Percentiles rank a stretch among this genome's conserved stretches.
phyloP scores from a whole-genome alignment of 495 filamentous ascomycete genomes.

The Penicillium psychrofluorescens region DNA sequence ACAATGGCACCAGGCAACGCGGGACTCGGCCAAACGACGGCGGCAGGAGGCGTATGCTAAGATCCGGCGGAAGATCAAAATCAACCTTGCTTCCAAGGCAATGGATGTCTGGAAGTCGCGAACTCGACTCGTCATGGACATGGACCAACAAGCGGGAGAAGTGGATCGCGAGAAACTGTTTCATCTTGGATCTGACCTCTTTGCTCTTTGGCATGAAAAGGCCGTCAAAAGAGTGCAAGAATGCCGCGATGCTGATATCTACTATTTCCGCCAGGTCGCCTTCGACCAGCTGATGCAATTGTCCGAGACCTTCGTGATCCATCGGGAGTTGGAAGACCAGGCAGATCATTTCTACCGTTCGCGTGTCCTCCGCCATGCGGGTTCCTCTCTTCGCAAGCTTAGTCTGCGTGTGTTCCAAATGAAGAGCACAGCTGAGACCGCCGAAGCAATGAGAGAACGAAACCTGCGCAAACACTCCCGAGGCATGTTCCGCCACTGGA shows the following conservation, averaged over 20 bases:
- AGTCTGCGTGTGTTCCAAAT: slow-evolving; percentile 47
- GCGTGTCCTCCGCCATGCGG: slow-evolving; percentile 37
- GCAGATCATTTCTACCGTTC: slow-evolving; percentile 39
- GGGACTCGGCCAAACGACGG: slow-evolving; percentile 44
- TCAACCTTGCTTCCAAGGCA: slow-evolving; percentile 43
- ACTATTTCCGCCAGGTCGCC: slow-evolving; percentile 34
- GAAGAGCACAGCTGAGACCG: slow-evolving; percentile 35
- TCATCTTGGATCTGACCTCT: slow-evolving; percentile 26
- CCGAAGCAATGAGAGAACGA: slow-evolving; percentile 49
- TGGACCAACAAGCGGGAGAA: slow-evolving; percentile 37
- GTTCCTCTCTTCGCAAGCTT: slow-evolving; percentile 39
- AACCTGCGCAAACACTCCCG: slow-evolving; percentile 48
- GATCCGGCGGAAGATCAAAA: slow-evolving; percentile 50
- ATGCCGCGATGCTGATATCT: slow-evolving; percentile 31
- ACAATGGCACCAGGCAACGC: slow-evolving; percentile 45
- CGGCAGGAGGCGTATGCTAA: slow-evolving; percentile 54
- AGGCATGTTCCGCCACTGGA: slow-evolving; percentile 53
- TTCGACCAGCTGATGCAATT: slow-evolving; percentile 40
- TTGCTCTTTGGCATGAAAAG: slow-evolving; percentile 38
- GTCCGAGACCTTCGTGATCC: slow-evolving; percentile 32
- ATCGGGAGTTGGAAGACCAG: slow-evolving; percentile 41
- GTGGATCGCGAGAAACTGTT: slow-evolving; percentile 31
- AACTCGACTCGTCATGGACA: slow-evolving; percentile 26
- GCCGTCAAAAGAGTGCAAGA: slow-evolving; percentile 30
- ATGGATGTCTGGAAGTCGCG: slow-evolving; percentile 41